phyloP scores from a whole-genome alignment of 2,329 filamentous ascomycete genomes.

The Aspergillus unguis region DNA sequence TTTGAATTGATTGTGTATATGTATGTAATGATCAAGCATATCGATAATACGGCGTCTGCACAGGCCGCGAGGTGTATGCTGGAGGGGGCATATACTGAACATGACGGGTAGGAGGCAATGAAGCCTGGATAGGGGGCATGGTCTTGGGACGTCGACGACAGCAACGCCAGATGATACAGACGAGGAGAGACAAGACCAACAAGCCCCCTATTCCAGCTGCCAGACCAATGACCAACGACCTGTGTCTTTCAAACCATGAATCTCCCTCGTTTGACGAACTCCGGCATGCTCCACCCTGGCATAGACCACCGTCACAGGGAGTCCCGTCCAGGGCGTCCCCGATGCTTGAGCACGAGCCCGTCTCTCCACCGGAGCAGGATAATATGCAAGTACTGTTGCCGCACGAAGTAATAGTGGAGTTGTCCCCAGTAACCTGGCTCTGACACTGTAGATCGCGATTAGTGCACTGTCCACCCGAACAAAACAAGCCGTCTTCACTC shows the following conservation, averaged over 20 bases:
- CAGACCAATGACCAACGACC: slow-evolving; percentile 14
- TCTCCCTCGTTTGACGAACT: neutral
- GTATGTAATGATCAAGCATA: neutral
- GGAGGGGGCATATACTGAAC: neutral
- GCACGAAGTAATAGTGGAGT: slow-evolving; percentile 6
- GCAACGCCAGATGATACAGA: slow-evolving; percentile 9
- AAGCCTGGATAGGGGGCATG: neutral
- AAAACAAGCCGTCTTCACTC: slow-evolving; percentile 1
- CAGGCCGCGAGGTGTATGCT: neutral
- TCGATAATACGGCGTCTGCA: neutral
- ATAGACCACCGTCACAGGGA: slow-evolving; percentile 7
- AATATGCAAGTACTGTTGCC: slow-evolving; percentile 7
- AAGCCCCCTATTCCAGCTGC: slow-evolving; percentile 15
- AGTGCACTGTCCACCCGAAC: slow-evolving; percentile 14
- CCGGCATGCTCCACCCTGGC: slow-evolving; percentile 2
- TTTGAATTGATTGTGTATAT: neutral
- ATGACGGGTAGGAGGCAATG: neutral
- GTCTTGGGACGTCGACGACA: slow-evolving; percentile 9
- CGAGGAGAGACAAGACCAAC: slow-evolving; percentile 8
- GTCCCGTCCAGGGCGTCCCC: slow-evolving; percentile 10
- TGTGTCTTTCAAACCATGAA: slow-evolving; percentile 16
- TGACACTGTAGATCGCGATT: slow-evolving; percentile 14
- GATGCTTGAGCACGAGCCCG: neutral
- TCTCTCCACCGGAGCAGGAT: neutral
- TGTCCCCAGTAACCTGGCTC: neutral